Evolutionary conservation across 768 basidiomycete genomes (phyloP), one percentile per base, ranked within the genome.

Genomic region (Lactarius hengduanensis): DNA sequence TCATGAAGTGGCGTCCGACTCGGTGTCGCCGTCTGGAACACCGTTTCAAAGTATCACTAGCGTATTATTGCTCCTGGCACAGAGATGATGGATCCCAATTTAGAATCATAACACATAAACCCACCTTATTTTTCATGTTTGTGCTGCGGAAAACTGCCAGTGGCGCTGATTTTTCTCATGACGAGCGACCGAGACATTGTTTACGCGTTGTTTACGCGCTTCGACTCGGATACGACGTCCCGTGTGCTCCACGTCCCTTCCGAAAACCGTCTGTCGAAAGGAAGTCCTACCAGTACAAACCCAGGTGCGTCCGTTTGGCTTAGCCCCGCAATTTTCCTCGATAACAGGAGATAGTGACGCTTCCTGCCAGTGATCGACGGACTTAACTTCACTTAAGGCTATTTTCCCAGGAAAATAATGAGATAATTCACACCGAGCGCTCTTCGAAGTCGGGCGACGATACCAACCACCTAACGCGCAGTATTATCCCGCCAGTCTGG

Each of bases 141-240:
- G n/a, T 28, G 53, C 56, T 64, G 45, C 8, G 18, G 32, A 59
- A 58, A 59, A 10, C 32, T 34, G 7, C 20, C 41, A 56, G 20
- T 47, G 45, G 45, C n/a, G 45, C 20, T 47, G 47, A 11, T 11
- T 11, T 47, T 47, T 10, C 22, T 22, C n/a, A 47, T 18, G 53
- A 40, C n/a, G 15, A 20, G 36, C n/a, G 15, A n/a, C 22, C 38
- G 5, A 55, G 50, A 45, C 53, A 30, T 64, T 70, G 57, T 68
- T 63, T 68, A 68, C 69, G 69, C 69, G 69, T 64, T 69, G 59
- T 69, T 67, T 66, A 55, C 30, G 32, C 40, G 58, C 20, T 45
- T 45, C 10, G 45, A n/a, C 9, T 45, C 20, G 10, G 40, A 18
- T 41, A 16, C 45, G 43, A 20, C 20, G 16, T 45, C 20, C 40